Conservation (phyloP, 306 rosid species). For the Benincasa hispida region DNA sequence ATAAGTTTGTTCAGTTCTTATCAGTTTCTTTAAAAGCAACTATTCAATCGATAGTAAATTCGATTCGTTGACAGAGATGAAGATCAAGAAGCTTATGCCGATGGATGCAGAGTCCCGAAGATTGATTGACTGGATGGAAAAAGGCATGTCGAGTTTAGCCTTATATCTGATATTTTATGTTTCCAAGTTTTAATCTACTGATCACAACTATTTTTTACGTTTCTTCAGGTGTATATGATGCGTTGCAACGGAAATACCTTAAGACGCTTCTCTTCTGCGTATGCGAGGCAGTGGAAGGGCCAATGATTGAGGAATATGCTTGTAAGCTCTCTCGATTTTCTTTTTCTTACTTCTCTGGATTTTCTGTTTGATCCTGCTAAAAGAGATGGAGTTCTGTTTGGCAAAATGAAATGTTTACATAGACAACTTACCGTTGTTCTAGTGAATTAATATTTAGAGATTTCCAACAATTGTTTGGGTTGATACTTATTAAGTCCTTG, state of each 20-base stretch:
- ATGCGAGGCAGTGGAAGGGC: slow-evolving; percentile 75
- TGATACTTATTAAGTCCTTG: neutral
- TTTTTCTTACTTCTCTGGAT: neutral
- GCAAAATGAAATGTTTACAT: neutral
- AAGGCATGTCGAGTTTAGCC: slow-evolving; percentile 28
- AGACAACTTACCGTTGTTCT: neutral
- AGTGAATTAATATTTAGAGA: neutral
- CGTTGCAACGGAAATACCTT: slow-evolving; percentile 71
- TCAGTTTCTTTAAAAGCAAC: slow-evolving; percentile 1
- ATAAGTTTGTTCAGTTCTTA: neutral
- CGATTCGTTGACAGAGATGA: slow-evolving; percentile 53
- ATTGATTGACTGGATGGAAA: slow-evolving; percentile 97
- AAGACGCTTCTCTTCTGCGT: slow-evolving; percentile 80
- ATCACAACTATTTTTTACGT: neutral
- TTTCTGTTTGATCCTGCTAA: neutral
- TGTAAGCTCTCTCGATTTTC: slow-evolving; percentile 36
- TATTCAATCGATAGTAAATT: slow-evolving; percentile 14
- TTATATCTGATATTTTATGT: neutral
- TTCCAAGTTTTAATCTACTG: neutral
- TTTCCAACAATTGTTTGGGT: neutral
- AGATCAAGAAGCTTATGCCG: slow-evolving; percentile 89
- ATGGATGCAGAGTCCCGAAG: slow-evolving; percentile 89
- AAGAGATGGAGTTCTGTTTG: neutral
- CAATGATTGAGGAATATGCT: slow-evolving; percentile 94
- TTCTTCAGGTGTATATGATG: slow-evolving; percentile 76